Evolutionary conservation across 441 rosid species (phyloP).

Genomic region (Pelargonium fulgidum): DNA sequence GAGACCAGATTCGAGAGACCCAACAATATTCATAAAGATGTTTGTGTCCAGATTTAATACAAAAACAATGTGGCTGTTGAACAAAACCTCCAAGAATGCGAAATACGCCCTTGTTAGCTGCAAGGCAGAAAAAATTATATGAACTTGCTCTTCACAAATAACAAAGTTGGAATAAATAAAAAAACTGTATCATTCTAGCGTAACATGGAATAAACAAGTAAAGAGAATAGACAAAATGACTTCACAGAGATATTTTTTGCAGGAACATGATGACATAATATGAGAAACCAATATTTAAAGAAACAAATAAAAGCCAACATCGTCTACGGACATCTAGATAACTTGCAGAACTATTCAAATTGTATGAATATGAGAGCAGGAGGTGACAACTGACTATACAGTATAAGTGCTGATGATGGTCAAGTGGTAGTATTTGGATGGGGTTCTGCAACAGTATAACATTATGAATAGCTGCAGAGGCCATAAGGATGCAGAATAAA

Average conservation of each 20-base stretch:
- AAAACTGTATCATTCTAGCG: background rate
- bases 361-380: background rate
- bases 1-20: slow-evolving; percentile 96
- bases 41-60: slow-evolving; percentile 70
- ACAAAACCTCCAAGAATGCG: slow-evolving; percentile 86
- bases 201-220: slow-evolving; percentile 15
- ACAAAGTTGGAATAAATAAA: background rate
- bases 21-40: slow-evolving; percentile 84
- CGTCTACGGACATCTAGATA: background rate
- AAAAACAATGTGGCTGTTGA: slow-evolving; percentile 65
- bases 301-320: background rate
- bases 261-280: background rate
- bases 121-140: slow-evolving; percentile 13
- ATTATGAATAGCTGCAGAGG: background rate
- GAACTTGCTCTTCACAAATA: background rate
- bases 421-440: background rate
- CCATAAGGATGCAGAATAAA: too few relatives aligned
- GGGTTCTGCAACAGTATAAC: background rate
- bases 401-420: background rate
- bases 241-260: background rate
- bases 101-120: slow-evolving; percentile 96
- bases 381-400: background rate
- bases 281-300: background rate
- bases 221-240: background rate
- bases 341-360: background rate